phyloP scores from a whole-genome alignment of 2,329 filamentous ascomycete species.

The Endoconidiophora laricicola region DNA sequence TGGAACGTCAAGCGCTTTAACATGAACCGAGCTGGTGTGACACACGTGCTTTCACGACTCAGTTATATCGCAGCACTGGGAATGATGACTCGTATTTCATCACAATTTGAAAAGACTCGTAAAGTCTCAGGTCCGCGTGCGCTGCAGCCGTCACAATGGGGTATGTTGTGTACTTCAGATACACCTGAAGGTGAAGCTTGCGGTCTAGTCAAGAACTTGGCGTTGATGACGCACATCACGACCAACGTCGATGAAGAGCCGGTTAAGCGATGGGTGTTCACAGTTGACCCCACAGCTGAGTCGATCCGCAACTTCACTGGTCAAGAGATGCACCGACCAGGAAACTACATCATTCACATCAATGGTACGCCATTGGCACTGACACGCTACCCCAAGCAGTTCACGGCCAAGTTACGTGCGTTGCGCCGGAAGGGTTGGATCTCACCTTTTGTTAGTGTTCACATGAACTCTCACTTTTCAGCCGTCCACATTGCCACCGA shows the following conservation, averaged over 20 bases:
- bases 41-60: slow-evolving; percentile 83
- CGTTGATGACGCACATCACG: slow-evolving; percentile 97
- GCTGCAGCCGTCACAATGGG: slow-evolving; percentile 91
- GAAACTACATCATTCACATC: slow-evolving; percentile 79
- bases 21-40: slow-evolving; percentile 95
- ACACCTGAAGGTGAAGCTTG: slow-evolving; percentile 97
- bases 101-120: slow-evolving; percentile 95
- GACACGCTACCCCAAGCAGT: slow-evolving; percentile 71
- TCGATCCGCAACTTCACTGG: slow-evolving; percentile 56
- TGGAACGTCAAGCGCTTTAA: slow-evolving; percentile 97
- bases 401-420: slow-evolving; percentile 68
- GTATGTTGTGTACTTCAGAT: slow-evolving; percentile 93
- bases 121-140: slow-evolving; percentile 94
- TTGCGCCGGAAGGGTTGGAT: slow-evolving; percentile 81
- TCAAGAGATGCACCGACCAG: slow-evolving; percentile 69
- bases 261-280: slow-evolving; percentile 71
- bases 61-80: slow-evolving; percentile 94
- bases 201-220: slow-evolving; percentile 93
- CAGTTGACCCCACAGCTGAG: slow-evolving; percentile 69
- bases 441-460: slow-evolving; percentile 91
- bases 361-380: slow-evolving; percentile 89
- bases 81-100: slow-evolving; percentile 98
- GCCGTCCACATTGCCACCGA: slow-evolving; percentile 93
- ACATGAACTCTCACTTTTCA: slow-evolving; percentile 82
- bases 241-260: slow-evolving; percentile 90